Evolutionary conservation across 108 stramenopile genomes (phyloP), one percentile per base, ranked within the genome.

Genomic region (Nitzschia palea): DNA sequence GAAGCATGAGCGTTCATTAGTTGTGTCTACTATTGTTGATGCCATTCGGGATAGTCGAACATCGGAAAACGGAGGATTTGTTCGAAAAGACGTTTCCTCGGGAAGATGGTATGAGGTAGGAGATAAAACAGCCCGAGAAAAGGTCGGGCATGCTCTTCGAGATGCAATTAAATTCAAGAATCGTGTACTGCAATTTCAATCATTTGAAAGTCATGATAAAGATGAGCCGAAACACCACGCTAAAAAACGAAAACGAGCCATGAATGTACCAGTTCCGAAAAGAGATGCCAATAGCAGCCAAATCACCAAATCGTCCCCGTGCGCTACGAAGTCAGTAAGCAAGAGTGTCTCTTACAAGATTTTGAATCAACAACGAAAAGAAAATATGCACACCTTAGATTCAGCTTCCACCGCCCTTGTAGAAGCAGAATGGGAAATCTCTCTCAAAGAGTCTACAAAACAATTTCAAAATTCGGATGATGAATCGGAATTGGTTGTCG

Each of bases 31-130:
- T 28, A 65, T 65, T 43, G 56, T 65, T 12, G 64, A 73, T n/a
- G 55, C 56, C 1, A 32, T 65, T 6, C 34, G 55, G 2, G 45
- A 45, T 2, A n/a, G 62, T 29, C 20, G 44, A 12, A 47, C 22
- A 3, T 2, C 6, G 10, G 23, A 29, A 4, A 22, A 53, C 17
- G 65, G 65, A 10, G 62, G 74, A 34, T 76, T 76, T 44, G 54
- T 76, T 32, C 62, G 60, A 44, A 76, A 70, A 51, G 67, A 70
- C 32, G 14, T 20, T 15, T 10, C 4, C 34, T 40, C 69, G 0
- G 70, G 62, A n/a, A 50, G 79, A 9, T 81, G 83, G 80, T 84
- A 81, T 45, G 85, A 86, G 43, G 76, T 86, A 29, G 88, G 78
- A 17, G 80, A 82, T 37, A 83, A 84, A 29, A 77, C 73, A n/a